These are phyloP conservation scores for Terfezia claveryi DNA, from an alignment of 495 filamentous ascomycete genomes.

Conservation along the genomic window DNA sequence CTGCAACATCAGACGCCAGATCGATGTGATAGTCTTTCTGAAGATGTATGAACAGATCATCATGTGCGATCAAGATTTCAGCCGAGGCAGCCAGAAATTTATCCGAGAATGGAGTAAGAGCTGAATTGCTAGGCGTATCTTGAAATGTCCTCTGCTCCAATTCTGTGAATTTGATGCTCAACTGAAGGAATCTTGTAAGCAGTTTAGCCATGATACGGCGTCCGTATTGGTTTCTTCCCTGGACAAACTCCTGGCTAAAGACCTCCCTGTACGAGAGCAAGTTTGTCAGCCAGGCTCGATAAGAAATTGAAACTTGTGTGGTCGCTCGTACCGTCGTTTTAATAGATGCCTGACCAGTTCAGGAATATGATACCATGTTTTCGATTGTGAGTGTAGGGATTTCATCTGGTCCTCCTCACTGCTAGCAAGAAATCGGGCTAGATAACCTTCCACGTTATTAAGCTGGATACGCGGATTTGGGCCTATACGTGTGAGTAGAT, in stretches of 20 bases:
- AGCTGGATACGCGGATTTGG: too few relatives aligned
- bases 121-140: neutral
- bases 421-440: too few relatives aligned
- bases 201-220: neutral
- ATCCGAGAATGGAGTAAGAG: neutral
- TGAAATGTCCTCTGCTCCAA: neutral
- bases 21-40: neutral
- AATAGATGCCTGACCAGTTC: too few relatives aligned
- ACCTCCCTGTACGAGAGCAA: neutral
- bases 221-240: neutral
- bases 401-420: too few relatives aligned
- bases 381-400: too few relatives aligned
- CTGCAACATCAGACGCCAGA: conserved; percentile 1
- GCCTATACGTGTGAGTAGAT: too few relatives aligned
- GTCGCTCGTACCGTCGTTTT: too few relatives aligned
- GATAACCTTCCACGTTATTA: too few relatives aligned
- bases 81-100: neutral
- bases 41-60: neutral
- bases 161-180: neutral
- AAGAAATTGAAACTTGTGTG: too few relatives aligned
- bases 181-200: neutral
- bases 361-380: too few relatives aligned
- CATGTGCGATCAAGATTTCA: neutral
- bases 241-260: neutral
- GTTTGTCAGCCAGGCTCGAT: too few relatives aligned